Percentiles rank a stretch among this genome's conserved stretches.
phyloP scores from a whole-genome alignment of 2,329 filamentous ascomycete genomes.

The Didymella exigua region DNA sequence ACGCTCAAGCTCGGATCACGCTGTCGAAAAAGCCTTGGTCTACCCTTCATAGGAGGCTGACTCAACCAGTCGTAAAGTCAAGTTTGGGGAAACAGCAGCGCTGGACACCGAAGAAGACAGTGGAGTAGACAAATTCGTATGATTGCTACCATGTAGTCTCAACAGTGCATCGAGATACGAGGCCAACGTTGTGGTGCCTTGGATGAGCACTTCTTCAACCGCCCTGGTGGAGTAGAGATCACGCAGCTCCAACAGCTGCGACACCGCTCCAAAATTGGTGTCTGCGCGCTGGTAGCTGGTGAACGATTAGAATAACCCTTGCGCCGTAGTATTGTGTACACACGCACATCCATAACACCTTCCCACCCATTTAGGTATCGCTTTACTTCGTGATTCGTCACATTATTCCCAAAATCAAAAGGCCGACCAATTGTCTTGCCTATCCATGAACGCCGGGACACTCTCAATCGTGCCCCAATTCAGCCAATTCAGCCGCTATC shows the following conservation, averaged over 20 bases:
- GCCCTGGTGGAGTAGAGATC: not conserved
- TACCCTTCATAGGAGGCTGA: not conserved
- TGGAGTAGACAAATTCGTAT: not conserved
- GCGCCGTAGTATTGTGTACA: not conserved
- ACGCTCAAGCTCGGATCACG: not conserved
- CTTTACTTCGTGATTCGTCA: slow-evolving; percentile 17
- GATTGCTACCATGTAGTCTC: not conserved
- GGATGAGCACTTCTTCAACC: not conserved
- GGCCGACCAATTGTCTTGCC: slow-evolving; percentile 1
- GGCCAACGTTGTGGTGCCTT: slow-evolving; percentile 6
- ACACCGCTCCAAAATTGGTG: not conserved
- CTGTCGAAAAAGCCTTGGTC: not conserved
- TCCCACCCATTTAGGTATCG: slow-evolving; percentile 7
- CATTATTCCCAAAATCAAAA: slow-evolving; percentile 1
- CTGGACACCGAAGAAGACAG: too few species aligned
- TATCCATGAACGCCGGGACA: slow-evolving; percentile 4
- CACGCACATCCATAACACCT: not conserved
- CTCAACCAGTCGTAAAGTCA: not conserved
- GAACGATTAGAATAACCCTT: not conserved
- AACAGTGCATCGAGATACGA: not conserved
- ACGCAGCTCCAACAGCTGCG: not conserved
- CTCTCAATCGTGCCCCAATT: slow-evolving; percentile 37
- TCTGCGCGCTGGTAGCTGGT: not conserved
- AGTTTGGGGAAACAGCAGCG: not conserved
- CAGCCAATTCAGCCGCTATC: slow-evolving; percentile 40